phyloP scores from a whole-genome alignment of 352 stramenopile species.

The Pythium plurisporium region DNA sequence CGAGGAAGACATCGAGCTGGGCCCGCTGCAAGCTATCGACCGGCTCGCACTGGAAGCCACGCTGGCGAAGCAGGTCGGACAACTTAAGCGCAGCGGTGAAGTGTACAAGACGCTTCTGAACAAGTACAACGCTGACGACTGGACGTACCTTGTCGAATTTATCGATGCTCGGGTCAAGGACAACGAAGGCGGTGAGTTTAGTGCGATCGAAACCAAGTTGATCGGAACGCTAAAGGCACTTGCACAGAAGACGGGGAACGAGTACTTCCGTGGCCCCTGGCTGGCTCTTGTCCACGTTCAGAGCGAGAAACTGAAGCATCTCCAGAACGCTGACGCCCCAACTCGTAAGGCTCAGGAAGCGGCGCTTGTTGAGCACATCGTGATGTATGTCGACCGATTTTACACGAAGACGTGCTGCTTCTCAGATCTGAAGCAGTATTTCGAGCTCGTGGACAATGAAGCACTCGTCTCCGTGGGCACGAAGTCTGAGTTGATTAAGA shows the following conservation, averaged over 20 bases:
- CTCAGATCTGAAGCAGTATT: slow-evolving; percentile 79
- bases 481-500: slow-evolving; percentile 37
- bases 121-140: slow-evolving; percentile 77
- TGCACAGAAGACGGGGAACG: slow-evolving; percentile 39
- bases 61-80: slow-evolving; percentile 42
- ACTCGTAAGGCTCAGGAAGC: slow-evolving; percentile 27
- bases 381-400: slow-evolving; percentile 63
- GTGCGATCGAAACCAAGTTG: slow-evolving; percentile 26
- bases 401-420: slow-evolving; percentile 84
- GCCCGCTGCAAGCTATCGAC: slow-evolving; percentile 80
- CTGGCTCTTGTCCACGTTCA: slow-evolving; percentile 60
- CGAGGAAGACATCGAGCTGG: slow-evolving; percentile 82
- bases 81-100: slow-evolving; percentile 48
- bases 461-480: slow-evolving; percentile 28
- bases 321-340: slow-evolving; percentile 14
- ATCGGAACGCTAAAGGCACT: slow-evolving; percentile 41
- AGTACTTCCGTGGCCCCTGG: slow-evolving; percentile 57
- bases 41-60: slow-evolving; percentile 59
- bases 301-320: slow-evolving; percentile 37
- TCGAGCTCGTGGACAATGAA: slow-evolving; percentile 32
- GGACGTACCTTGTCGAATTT: slow-evolving; percentile 71
- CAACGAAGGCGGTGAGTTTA: slow-evolving; percentile 14
- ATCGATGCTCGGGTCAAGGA: slow-evolving; percentile 48
- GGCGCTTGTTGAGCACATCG: slow-evolving; percentile 42
- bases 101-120: slow-evolving; percentile 61